Percentiles rank a stretch among this genome's conserved stretches.
Evolutionary conservation across 768 basidiomycete species (phyloP).

Genomic region (Mycena indigotica): DNA sequence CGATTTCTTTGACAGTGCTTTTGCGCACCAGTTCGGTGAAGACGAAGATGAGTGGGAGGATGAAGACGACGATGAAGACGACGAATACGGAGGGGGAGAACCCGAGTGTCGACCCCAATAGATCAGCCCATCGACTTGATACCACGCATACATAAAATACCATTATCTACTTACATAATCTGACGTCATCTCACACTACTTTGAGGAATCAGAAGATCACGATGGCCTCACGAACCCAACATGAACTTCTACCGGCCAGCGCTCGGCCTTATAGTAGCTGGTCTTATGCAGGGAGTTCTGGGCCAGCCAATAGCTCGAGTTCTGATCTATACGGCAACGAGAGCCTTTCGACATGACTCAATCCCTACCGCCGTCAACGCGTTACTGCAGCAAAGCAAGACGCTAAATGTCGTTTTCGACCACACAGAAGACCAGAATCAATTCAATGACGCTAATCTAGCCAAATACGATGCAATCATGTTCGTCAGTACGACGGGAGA

Average conservation of each 20-base stretch:
- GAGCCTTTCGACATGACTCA: slow-evolving; percentile 70
- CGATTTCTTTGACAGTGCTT: slow-evolving; percentile 78
- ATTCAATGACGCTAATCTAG: slow-evolving; percentile 59
- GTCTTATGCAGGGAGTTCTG: too few relatives aligned
- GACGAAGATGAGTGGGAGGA: slow-evolving; percentile 73
- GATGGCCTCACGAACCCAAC: too few relatives aligned
- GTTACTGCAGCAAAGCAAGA: slow-evolving; percentile 46
- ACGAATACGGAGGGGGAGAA: slow-evolving; percentile 36
- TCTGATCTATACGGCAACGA: slow-evolving; percentile 64
- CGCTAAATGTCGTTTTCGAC: slow-evolving; percentile 57
- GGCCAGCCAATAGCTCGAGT: slow-evolving; percentile 40
- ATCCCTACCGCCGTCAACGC: slow-evolving; percentile 70
- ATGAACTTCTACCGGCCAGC: too few relatives aligned
- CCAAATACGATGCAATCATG: slow-evolving; percentile 63
- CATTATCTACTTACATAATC: slow-evolving; percentile 1
- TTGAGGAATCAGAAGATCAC: slow-evolving; percentile 2
- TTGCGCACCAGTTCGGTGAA: slow-evolving; percentile 71
- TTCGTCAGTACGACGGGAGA: slow-evolving; percentile 73
- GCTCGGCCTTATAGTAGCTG: too few relatives aligned
- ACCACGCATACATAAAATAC: background rate
- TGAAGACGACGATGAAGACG: slow-evolving; percentile 66
- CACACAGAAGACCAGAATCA: slow-evolving; percentile 61
- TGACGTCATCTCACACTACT: background rate
- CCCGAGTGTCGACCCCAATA: slow-evolving; percentile 68
- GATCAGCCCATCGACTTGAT: background rate